Conservation (phyloP, 1,284 basidiomycete species). For the Fomitopsis pinicola region DNA sequence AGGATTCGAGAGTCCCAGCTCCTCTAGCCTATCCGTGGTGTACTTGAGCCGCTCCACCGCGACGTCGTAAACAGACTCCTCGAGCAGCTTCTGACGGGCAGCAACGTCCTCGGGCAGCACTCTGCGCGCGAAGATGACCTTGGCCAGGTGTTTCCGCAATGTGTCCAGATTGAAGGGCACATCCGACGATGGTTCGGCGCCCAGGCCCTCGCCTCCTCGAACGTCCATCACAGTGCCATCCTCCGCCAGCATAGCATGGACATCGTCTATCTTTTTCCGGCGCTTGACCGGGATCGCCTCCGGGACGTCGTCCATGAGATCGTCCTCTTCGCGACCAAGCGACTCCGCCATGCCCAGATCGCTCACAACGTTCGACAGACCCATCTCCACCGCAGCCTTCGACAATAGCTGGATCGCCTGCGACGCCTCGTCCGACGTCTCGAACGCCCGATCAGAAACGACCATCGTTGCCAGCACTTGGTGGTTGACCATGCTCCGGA, state of each 20-base stretch:
- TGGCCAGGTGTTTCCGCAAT: conserved; percentile 61
- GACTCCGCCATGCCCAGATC: conserved; percentile 54
- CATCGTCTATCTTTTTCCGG: conserved; percentile 10
- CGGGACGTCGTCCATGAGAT: conserved; percentile 49
- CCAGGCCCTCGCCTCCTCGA: conserved; percentile 16
- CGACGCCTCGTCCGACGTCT: conserved; percentile 48
- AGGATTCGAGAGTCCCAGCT: conserved; percentile 49
- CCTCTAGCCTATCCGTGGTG: conserved; percentile 56
- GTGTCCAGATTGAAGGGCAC: conserved; percentile 73
- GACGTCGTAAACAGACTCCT: conserved; percentile 82
- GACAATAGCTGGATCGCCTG: conserved; percentile 55
- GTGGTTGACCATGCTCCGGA: conserved; percentile 45
- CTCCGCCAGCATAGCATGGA: conserved; percentile 18
- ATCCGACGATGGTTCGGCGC: conserved; percentile 24
- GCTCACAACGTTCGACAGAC: conserved; percentile 44
- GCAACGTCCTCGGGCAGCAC: conserved; percentile 62
- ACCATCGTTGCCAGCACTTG: conserved; percentile 50
- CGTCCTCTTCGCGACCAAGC: conserved; percentile 36
- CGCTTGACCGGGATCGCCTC: conserved; percentile 51
- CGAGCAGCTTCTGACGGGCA: conserved; percentile 80
- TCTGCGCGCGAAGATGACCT: conserved; percentile 58
- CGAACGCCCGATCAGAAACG: conserved; percentile 53
- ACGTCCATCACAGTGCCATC: conserved; percentile 15
- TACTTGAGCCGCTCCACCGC: conserved; percentile 72
- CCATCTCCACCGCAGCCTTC: conserved; percentile 53